phyloP scores from a whole-genome alignment of 2,329 filamentous ascomycete genomes.

The Monosporascus cannonballus region DNA sequence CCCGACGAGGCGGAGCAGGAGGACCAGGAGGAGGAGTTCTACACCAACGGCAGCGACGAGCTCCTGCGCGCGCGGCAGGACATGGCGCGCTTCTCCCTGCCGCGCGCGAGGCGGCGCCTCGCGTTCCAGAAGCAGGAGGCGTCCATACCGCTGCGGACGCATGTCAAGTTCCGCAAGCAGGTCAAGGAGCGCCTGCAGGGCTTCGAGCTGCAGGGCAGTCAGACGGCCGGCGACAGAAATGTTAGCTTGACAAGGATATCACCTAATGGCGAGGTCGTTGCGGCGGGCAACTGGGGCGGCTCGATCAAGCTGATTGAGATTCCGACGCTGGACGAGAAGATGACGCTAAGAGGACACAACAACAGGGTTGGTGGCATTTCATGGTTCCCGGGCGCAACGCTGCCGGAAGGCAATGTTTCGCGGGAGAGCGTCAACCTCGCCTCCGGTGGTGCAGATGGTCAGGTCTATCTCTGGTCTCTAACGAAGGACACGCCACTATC shows the following conservation, averaged over 20 bases:
- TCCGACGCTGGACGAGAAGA: conserved; percentile 72
- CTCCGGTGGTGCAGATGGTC: conserved; percentile 82
- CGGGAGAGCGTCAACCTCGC: conserved; percentile 74
- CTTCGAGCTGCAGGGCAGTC: conserved; percentile 89
- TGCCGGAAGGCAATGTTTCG: conserved; percentile 65
- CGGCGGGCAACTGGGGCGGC: conserved; percentile 89
- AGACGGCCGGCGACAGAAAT: conserved; percentile 85
- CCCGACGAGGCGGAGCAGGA: conserved; percentile 54
- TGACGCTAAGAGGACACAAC: conserved; percentile 73
- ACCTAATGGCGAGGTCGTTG: conserved; percentile 75
- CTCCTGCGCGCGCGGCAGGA: conserved; percentile 70
- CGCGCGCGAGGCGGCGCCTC: conserved; percentile 70
- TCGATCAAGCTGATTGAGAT: conserved; percentile 81
- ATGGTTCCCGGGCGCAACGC: conserved; percentile 80
- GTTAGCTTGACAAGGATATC: conserved; percentile 90
- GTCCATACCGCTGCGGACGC: conserved; percentile 76
- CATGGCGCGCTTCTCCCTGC: conserved; percentile 79
- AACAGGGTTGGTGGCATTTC: conserved; percentile 85
- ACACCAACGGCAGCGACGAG: conserved; percentile 72
- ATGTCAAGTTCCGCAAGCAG: conserved; percentile 86
- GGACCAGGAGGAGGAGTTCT: conserved; percentile 89
- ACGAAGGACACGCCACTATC: conserved; percentile 78
- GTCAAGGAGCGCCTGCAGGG: conserved; percentile 76
- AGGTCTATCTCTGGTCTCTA: conserved; percentile 86
- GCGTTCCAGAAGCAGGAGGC: conserved; percentile 75